Conservation (phyloP, 805 yeast species). For the Pichia ethanolica region DNA sequence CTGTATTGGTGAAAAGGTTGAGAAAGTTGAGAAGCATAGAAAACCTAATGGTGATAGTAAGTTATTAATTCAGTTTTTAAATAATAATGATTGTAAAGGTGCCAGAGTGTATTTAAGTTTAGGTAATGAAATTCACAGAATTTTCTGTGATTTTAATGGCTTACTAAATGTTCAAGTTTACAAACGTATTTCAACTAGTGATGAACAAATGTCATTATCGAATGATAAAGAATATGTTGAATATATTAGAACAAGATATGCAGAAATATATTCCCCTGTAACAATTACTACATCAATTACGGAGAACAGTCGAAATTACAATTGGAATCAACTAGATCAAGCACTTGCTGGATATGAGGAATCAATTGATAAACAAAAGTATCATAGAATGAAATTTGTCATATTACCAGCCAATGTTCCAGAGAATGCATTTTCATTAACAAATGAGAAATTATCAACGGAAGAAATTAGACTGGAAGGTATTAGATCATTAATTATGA, state of each 20-base stretch:
- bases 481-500: slow-evolving; percentile 54
- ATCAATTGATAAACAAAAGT: slow-evolving; percentile 44
- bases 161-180: slow-evolving; percentile 76
- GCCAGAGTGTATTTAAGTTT: slow-evolving; percentile 66
- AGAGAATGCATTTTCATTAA: slow-evolving; percentile 34
- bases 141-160: slow-evolving; percentile 65
- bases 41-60: slow-evolving; percentile 49
- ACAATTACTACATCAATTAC: slow-evolving; percentile 45
- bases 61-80: slow-evolving; percentile 47
- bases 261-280: slow-evolving; percentile 53
- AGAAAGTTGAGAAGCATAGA: slow-evolving; percentile 55
- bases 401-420: slow-evolving; percentile 74
- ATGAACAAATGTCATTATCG: slow-evolving; percentile 10
- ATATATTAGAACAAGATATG: slow-evolving; percentile 71
- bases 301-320: slow-evolving; percentile 46
- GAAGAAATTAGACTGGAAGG: slow-evolving; percentile 96
- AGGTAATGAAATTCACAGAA: slow-evolving; percentile 79
- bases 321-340: slow-evolving; percentile 93
- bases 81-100: slow-evolving; percentile 39
- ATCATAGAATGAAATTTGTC: slow-evolving; percentile 74
- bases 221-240: slow-evolving; percentile 37
- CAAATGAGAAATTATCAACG: slow-evolving; percentile 56
- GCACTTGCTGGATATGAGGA: slow-evolving; percentile 88
- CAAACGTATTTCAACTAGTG: slow-evolving; percentile 23
- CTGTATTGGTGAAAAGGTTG: slow-evolving; percentile 65